Percentiles rank a stretch among this genome's conserved stretches.
phyloP scores from a whole-genome alignment of 2,329 filamentous ascomycete species.

The Diaporthe batatas region DNA sequence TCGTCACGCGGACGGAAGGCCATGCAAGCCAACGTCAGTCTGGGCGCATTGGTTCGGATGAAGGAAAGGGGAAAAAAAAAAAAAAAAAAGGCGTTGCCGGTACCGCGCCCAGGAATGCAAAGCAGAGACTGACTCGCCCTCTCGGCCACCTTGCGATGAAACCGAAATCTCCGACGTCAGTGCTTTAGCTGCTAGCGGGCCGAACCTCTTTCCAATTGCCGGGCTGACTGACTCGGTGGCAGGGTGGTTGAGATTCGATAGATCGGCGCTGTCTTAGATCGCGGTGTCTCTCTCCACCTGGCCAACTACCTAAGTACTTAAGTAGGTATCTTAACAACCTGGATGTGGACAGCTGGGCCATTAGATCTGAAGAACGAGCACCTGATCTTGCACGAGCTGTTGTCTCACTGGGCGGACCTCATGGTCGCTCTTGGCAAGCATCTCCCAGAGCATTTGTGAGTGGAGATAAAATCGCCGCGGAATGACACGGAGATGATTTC shows the following conservation, averaged over 20 bases:
- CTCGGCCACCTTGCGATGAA: conserved; percentile 20
- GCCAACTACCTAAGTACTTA: too few relatives aligned
- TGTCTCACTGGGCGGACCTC: background rate
- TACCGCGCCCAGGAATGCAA: conserved; percentile 1
- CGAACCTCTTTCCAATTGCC: conserved; percentile 32
- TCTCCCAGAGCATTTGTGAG: background rate
- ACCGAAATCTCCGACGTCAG: conserved; percentile 29
- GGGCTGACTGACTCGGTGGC: conserved; percentile 18
- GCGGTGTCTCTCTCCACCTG: background rate
- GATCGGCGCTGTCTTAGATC: conserved; percentile 31
- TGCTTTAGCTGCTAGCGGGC: conserved; percentile 30
- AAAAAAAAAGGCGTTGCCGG: background rate
- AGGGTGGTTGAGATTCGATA: conserved; percentile 7
- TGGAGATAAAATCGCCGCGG: too few relatives aligned
- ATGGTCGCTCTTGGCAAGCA: background rate
- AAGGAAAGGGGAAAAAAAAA: too few relatives aligned
- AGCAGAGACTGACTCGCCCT: conserved; percentile 25
- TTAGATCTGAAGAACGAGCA: background rate
- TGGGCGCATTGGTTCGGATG: conserved; percentile 13
- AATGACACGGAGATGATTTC: background rate
- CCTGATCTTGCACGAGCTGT: conserved; percentile 8
- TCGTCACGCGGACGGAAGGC: conserved; percentile 5
- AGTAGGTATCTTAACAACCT: background rate
- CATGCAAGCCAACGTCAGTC: conserved; percentile 13
- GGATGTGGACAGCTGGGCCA: too few relatives aligned